phyloP scores from a whole-genome alignment of 768 basidiomycete species.

The Macrolepiota albuminosa region DNA sequence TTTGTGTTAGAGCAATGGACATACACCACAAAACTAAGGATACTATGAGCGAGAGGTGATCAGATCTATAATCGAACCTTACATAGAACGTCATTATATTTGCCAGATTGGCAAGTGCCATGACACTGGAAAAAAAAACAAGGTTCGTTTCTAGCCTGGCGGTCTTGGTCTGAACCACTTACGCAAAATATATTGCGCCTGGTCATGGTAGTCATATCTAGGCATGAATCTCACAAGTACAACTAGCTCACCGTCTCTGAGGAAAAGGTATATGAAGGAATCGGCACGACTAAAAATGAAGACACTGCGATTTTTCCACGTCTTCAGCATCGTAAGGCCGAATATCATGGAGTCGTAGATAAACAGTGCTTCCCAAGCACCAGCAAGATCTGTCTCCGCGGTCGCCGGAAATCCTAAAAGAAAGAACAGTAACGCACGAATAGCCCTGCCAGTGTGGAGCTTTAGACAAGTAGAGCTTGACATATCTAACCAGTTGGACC shows the following conservation, averaged over 20 bases:
- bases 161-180: constrained; percentile 15
- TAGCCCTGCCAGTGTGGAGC: constrained; percentile 10
- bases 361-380: constrained; percentile 48
- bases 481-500: constrained; percentile 3
- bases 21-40: constrained; percentile 24
- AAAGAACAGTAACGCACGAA: constrained; percentile 6
- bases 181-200: constrained; percentile 58
- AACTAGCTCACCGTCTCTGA: constrained; percentile 41
- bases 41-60: neutral
- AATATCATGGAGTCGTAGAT: constrained; percentile 45
- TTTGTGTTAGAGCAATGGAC: neutral
- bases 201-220: neutral
- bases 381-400: constrained; percentile 23
- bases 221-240: neutral
- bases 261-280: constrained; percentile 36
- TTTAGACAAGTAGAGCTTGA: neutral
- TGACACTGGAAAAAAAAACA: constrained; percentile 32
- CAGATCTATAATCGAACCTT: neutral
- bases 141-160: neutral
- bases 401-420: neutral
- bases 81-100: constrained; percentile 5
- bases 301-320: constrained; percentile 30
- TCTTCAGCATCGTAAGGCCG: constrained; percentile 41
- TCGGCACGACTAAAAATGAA: constrained; percentile 18
- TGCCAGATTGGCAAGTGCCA: constrained; percentile 26